phyloP scores from a whole-genome alignment of 2,329 filamentous ascomycete genomes.

The Trichoderma sp. region DNA sequence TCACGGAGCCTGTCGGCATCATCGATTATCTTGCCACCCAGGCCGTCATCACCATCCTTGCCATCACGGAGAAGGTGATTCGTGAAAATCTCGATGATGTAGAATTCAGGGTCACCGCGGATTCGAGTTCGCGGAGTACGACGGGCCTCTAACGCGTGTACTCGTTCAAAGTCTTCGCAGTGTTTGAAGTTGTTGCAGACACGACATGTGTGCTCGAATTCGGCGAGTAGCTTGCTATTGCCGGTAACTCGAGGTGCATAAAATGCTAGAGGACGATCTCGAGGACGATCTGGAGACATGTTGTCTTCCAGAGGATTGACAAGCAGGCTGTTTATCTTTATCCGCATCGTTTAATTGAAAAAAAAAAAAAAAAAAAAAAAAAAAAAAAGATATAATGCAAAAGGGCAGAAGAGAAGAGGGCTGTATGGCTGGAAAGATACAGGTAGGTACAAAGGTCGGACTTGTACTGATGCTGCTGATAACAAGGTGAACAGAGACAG shows the following conservation, averaged over 20 bases:
- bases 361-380: not conserved
- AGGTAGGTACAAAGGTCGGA: not conserved
- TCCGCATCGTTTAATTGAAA: not conserved
- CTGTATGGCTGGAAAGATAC: not conserved
- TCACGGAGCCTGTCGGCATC: not conserved
- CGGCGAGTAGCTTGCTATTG: not conserved
- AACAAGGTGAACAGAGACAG: not conserved
- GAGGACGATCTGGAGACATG: too few species aligned
- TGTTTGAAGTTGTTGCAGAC: conserved; percentile 18
- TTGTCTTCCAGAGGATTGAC: not conserved
- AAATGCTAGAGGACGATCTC: not conserved
- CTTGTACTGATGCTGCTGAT: not conserved
- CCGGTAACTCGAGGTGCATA: too few species aligned
- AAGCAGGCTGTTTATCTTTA: not conserved
- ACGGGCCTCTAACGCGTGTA: not conserved
- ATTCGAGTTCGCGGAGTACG: not conserved
- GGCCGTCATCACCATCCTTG: not conserved
- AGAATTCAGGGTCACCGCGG: not conserved
- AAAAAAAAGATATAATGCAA: not conserved
- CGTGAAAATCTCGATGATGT: not conserved
- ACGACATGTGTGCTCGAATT: not conserved
- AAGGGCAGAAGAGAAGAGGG: not conserved
- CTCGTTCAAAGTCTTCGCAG: not conserved
- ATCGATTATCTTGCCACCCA: not conserved
- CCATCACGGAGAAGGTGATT: not conserved